A percentile compares a stretch with the other conserved stretches of the same genome.
These are phyloP conservation scores for Globisporangium cederbergense DNA, from an alignment of 352 stramenopile species.

Conservation along the genomic window DNA sequence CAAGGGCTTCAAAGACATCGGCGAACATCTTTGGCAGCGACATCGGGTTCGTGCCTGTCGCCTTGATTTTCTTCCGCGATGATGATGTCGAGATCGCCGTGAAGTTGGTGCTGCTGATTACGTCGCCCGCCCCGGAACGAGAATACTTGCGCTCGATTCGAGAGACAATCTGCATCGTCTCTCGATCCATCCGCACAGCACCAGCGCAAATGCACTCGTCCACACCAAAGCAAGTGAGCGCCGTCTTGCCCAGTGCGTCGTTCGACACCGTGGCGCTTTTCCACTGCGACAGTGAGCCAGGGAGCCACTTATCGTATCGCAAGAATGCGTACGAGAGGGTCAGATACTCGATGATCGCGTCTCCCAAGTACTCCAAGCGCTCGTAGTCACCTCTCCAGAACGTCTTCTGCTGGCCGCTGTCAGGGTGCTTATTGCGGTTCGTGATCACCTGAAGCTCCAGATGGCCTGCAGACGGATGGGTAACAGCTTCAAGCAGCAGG, in stretches of 20 bases:
- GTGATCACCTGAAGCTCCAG: conserved; percentile 44
- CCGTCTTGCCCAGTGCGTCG: conserved; percentile 80
- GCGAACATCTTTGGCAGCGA: conserved; percentile 82
- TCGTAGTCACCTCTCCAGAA: conserved; percentile 86
- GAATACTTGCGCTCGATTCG: conserved; percentile 52
- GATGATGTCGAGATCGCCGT: conserved; percentile 1
- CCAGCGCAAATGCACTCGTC: conserved; percentile 78
- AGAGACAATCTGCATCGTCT: conserved; percentile 51
- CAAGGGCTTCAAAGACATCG: conserved; percentile 86
- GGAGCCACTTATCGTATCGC: conserved; percentile 68
- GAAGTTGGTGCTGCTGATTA: background rate
- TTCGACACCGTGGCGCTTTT: conserved; percentile 87
- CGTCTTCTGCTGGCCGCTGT: conserved; percentile 34
- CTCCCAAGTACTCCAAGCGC: conserved; percentile 85
- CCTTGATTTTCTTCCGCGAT: conserved; percentile 17
- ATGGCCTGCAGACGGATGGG: conserved; percentile 69
- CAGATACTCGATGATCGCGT: conserved; percentile 88
- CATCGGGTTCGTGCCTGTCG: conserved; percentile 31
- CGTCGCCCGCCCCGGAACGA: background rate
- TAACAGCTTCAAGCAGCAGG: conserved; percentile 72
- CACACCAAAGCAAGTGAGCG: conserved; percentile 70
- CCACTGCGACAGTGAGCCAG: conserved; percentile 75
- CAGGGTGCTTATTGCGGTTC: background rate
- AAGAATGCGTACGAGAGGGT: conserved; percentile 82
- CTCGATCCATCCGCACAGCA: conserved; percentile 58